phyloP scores from a whole-genome alignment of 2,329 filamentous ascomycete species.

The Fusarium sp. region DNA sequence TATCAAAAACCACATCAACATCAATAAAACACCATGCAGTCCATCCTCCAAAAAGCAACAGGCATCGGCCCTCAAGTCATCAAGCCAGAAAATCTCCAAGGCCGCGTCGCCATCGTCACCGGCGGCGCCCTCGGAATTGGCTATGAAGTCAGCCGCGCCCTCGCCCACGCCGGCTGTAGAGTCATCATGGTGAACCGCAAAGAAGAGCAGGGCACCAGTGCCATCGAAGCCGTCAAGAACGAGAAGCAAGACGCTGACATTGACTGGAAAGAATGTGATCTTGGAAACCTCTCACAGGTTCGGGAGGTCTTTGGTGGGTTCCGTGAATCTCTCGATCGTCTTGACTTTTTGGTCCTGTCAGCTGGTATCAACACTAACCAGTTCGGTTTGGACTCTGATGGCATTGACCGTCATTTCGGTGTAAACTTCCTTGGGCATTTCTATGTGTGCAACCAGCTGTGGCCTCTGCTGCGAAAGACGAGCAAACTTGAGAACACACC shows the following conservation, averaged over 20 bases:
- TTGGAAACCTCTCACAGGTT: conserved; percentile 45
- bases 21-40: conserved; percentile 53
- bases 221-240: conserved; percentile 48
- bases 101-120: conserved; percentile 55
- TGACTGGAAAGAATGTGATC: conserved; percentile 57
- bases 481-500: conserved; percentile 52
- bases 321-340: conserved; percentile 52
- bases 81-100: conserved; percentile 53
- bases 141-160: conserved; percentile 53
- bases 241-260: conserved; percentile 50
- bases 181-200: conserved; percentile 56
- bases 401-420: conserved; percentile 60
- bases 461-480: conserved; percentile 59
- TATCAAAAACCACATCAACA: not conserved
- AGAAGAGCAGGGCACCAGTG: conserved; percentile 50
- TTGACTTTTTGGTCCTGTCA: conserved; percentile 60
- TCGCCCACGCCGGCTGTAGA: conserved; percentile 52
- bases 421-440: conserved; percentile 62
- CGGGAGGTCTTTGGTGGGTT: conserved; percentile 52
- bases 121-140: conserved; percentile 58
- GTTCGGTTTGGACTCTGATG: conserved; percentile 55
- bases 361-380: conserved; percentile 60
- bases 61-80: conserved; percentile 53
- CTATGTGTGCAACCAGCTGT: conserved; percentile 55
- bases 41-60: conserved; percentile 52